Base-by-base conservation (phyloP, 371 early-diverging fungal species). In the Sporodiniella umbellata region DNA sequence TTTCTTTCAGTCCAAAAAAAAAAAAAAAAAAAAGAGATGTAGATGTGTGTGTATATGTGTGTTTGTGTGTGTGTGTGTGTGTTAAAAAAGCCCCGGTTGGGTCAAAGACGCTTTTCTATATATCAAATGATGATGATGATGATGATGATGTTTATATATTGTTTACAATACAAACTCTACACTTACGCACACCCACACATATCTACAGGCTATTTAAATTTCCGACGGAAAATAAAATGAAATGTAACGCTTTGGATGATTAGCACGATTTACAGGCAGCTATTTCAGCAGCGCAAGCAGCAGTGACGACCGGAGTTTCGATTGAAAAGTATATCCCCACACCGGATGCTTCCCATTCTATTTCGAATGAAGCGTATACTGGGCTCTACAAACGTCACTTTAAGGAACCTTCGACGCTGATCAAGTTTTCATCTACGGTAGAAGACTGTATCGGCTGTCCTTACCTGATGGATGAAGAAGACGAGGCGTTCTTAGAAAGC, bases 221-320 rank as follows among this genome's bases (percentile, higher is more conserved):
- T 40, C 40, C 40, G 40, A 40, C 40, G 40, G 35, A 35, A 28
- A 37, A 40, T 40, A 18, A 40, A 21, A 19, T 8, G 14, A 11
- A 37, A n/a, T 33, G 31, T 64, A 45, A 46, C 37, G 42, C 46
- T 48, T 48, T 37, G 49, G 14, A 42, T 72, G 86, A 35, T 90
- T 93, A 98, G 80, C 93, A 95, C 62, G 97, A 96, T 66, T 72
- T 98, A 53, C 94, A 94, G 81, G 94, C 89, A n/a, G 96, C 92
- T 48, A 87, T 97, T 51, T 84, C 89, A 18, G 83, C 88, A 4
- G 77, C 83, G 14, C 80, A 88, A 43, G 85, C 89, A 10, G 89
- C 90, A 0, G 82, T 81, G 10, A 70, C 78, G 3, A 79, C 80
- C 2, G 79, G 81, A 44, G 79, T 78, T 19, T 56, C 67, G 18